Evolutionary conservation across 306 rosid genomes (phyloP), one percentile per base, ranked within the genome.

Genomic region (Cucurbita ficifolia): DNA sequence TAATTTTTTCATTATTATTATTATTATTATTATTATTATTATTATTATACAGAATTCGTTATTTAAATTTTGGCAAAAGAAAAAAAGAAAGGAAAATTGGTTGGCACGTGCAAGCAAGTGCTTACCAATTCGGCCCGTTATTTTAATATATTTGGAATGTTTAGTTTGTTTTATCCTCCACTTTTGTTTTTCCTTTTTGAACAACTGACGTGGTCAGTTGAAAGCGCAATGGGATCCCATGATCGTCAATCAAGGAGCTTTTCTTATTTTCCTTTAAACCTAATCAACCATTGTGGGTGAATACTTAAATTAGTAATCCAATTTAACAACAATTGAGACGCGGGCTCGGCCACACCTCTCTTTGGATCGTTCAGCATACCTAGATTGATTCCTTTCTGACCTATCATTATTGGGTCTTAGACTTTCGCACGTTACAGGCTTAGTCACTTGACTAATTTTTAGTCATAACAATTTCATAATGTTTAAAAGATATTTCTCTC

Each of bases 181-280:
- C 33, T 74, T 68, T 59, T 57, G 59, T 68, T 57, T 40, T 70
- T 24, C 2, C 18, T 58, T 58, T 58, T 59, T 33, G 42, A 8
- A 7, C 24, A 5, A 22, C 35, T 64, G 29, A 53, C 35, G 17
- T 75, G 29, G 40, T 24, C 18, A 14, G 52, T 70, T 75, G 52
- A 72, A 58, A 62, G 82, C 1, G 19, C 76, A 75, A 52, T 48
- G 57, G 22, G 55, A 42, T 79, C 69, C 59, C 77, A 75, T 72
- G 55, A 36, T 58, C 82, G 82, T 60, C 82, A 83, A 83, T 83
- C 82, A 75, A 72, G 82, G 81, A 73, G 43, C 61, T 72, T 80
- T 35, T 21, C 64, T 64, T 71, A 53, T 61, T 38, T 71, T 35
- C 68, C 45, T 59, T 29, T 13, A 59, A 56, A 60, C 7, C 18